Evolutionary conservation across 495 filamentous ascomycete species (phyloP).

Genomic region (Xylaria telfairii): DNA sequence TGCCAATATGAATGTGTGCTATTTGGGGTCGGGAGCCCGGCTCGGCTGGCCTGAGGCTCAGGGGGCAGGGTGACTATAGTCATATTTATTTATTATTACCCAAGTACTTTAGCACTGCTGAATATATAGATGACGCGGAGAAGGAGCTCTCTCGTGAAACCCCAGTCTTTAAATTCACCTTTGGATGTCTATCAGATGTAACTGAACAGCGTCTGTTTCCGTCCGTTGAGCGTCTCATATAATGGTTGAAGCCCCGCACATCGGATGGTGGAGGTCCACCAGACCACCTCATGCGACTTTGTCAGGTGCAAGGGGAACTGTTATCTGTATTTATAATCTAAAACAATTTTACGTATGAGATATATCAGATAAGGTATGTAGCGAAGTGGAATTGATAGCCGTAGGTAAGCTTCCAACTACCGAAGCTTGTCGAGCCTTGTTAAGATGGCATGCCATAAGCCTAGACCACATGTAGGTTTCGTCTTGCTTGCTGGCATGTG

Average conservation of each 20-base stretch:
- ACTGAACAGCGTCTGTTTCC: neutral
- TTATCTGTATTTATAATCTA: neutral
- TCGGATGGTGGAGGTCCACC: conserved; percentile 8
- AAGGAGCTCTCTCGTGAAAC: neutral
- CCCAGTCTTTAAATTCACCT: neutral
- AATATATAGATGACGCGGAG: neutral
- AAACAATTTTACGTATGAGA: neutral
- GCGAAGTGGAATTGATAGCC: neutral
- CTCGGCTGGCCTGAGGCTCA: neutral
- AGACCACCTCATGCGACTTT: conserved; percentile 13
- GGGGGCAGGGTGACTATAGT: neutral
- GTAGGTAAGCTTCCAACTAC: neutral
- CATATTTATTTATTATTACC: neutral
- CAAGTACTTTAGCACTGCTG: neutral
- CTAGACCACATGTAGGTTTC: neutral
- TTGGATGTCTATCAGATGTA: neutral
- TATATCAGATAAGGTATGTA: neutral
- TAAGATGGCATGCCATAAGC: neutral
- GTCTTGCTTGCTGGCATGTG: neutral
- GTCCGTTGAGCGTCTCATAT: neutral
- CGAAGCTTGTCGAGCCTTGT: neutral
- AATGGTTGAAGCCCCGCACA: neutral
- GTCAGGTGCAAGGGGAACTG: neutral
- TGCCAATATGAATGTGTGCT: conserved; percentile 80
- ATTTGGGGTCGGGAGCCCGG: conserved; percentile 53